Conservation (phyloP, 306 rosid genomes). For the Calophaca sinica region DNA sequence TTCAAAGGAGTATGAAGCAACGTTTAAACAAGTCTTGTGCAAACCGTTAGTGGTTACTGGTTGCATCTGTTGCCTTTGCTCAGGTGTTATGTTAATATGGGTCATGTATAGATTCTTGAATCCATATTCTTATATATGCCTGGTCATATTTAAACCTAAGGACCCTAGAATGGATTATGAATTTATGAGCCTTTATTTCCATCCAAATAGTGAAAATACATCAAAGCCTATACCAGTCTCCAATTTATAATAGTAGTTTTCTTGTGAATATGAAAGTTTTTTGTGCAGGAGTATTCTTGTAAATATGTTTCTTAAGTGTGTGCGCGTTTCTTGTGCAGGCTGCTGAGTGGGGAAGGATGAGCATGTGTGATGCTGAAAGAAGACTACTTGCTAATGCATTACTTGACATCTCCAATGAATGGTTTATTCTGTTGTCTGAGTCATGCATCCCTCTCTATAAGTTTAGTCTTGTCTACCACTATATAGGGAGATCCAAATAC, state of each 20-base stretch:
- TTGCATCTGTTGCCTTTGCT: neutral
- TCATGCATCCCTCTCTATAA: constrained; percentile 92
- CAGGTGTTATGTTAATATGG: neutral
- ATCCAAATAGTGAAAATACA: constrained; percentile 18
- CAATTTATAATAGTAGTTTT: neutral
- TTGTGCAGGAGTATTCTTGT: neutral
- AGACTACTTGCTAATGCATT: constrained; percentile 92
- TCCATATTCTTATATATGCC: neutral
- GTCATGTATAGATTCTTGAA: neutral
- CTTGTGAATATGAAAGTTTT: neutral
- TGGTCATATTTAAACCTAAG: neutral
- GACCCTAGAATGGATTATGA: neutral
- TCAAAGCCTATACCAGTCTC: constrained; percentile 7
- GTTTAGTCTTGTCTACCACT: constrained; percentile 64
- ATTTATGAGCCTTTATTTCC: neutral
- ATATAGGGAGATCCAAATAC: constrained; percentile 67
- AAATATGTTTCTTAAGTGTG: too few relatives aligned
- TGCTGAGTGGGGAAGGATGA: constrained; percentile 97
- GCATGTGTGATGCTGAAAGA: constrained; percentile 95
- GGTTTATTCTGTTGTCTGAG: constrained; percentile 89
- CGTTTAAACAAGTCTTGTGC: neutral
- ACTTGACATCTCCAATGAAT: constrained; percentile 84
- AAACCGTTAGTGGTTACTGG: too few relatives aligned
- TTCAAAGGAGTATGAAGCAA: constrained; percentile 15
- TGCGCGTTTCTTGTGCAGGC: constrained; percentile 56